phyloP scores from a whole-genome alignment of 2,329 filamentous ascomycete species.

The Aspergillus felis region DNA sequence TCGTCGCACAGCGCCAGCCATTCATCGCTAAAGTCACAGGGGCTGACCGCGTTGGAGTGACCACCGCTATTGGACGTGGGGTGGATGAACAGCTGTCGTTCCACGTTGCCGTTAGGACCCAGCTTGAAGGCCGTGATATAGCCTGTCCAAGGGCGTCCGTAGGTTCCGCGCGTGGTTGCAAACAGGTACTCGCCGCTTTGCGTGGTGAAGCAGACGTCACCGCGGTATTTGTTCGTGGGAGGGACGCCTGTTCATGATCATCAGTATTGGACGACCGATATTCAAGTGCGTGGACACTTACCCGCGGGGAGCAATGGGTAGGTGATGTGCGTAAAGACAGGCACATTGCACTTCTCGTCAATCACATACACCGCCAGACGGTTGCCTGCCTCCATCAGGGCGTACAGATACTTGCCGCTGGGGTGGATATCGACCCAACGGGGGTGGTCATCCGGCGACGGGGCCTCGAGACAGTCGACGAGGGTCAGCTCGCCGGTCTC shows the following conservation, averaged over 20 bases:
- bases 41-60: constrained; percentile 82
- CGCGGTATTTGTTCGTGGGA: constrained; percentile 63
- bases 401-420: constrained; percentile 74
- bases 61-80: constrained; percentile 84
- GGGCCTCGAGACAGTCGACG: constrained; percentile 69
- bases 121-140: constrained; percentile 80
- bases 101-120: constrained; percentile 64
- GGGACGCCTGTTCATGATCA: constrained; percentile 24
- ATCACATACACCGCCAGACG: constrained; percentile 76
- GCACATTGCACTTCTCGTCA: constrained; percentile 67
- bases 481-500: constrained; percentile 61
- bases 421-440: constrained; percentile 85
- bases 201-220: constrained; percentile 75
- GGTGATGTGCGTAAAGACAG: constrained; percentile 71
- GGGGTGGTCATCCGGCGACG: constrained; percentile 69
- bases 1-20: constrained; percentile 90
- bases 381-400: constrained; percentile 87
- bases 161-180: constrained; percentile 77
- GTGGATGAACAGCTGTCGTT: constrained; percentile 73
- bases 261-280: too few relatives aligned
- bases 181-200: constrained; percentile 72
- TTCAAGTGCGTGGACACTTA: too few relatives aligned
- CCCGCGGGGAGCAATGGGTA: constrained; percentile 69
- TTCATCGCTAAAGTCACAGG: constrained; percentile 79
- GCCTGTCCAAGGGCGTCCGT: constrained; percentile 64